Conservation (phyloP, 2,329 filamentous ascomycete genomes). For the Clonostachys rosea region DNA sequence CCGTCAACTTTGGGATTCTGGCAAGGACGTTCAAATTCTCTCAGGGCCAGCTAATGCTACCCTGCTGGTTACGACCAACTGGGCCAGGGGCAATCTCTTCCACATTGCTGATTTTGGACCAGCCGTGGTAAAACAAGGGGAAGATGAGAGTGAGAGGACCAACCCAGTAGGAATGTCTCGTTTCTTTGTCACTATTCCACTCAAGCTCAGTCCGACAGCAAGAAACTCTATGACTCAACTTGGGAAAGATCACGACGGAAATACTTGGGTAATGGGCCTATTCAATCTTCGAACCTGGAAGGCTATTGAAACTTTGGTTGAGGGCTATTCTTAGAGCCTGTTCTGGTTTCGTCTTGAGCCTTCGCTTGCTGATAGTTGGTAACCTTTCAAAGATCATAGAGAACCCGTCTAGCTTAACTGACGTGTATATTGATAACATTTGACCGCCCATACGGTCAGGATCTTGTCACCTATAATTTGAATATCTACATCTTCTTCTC, state of each 20-base stretch:
- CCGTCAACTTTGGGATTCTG: constrained; percentile 7
- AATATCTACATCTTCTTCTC: not conserved
- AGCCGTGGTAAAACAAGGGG: constrained; percentile 12
- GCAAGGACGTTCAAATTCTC: constrained; percentile 10
- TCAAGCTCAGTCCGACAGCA: constrained; percentile 4
- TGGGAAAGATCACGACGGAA: constrained; percentile 18
- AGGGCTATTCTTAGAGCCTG: too few relatives aligned
- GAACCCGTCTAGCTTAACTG: too few relatives aligned
- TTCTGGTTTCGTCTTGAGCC: too few relatives aligned
- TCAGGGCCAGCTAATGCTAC: constrained; percentile 22
- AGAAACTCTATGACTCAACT: constrained; percentile 11
- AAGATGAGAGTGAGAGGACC: constrained; percentile 2
- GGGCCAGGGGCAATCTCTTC: constrained; percentile 26
- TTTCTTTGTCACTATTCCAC: constrained; percentile 7
- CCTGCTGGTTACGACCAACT: constrained; percentile 30
- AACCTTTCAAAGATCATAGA: too few relatives aligned
- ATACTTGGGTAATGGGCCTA: constrained; percentile 16
- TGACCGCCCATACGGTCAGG: too few relatives aligned
- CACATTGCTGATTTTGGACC: constrained; percentile 26
- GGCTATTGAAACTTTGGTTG: too few relatives aligned
- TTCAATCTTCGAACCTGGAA: constrained; percentile 15
- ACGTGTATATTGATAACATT: too few relatives aligned
- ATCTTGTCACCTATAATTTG: too few relatives aligned
- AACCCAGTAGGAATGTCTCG: constrained; percentile 10
- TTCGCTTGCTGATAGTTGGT: too few relatives aligned